phyloP scores from a whole-genome alignment of 371 early-diverging fungal species.

The Blakeslea trispora region DNA sequence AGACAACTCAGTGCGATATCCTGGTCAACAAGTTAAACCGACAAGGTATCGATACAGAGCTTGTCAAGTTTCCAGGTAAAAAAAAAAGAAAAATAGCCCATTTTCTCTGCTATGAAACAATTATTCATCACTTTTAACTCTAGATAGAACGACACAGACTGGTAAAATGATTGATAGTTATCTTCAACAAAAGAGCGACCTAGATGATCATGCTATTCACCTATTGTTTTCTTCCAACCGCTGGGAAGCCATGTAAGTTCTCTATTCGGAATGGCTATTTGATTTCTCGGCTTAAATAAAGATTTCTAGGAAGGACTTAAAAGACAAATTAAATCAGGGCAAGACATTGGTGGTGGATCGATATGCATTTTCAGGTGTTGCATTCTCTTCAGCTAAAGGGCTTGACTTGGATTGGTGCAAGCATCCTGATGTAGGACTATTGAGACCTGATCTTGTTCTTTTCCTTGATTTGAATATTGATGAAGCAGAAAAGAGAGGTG shows the following conservation, averaged over 20 bases:
- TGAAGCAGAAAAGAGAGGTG: conserved; percentile 76
- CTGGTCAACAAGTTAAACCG: conserved; percentile 64
- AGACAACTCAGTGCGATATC: conserved; percentile 85
- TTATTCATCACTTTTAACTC: neutral
- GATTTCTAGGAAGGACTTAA: conserved; percentile 56
- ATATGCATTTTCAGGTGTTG: conserved; percentile 97
- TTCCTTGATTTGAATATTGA: conserved; percentile 89
- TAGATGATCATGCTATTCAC: conserved; percentile 91
- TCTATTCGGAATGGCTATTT: no score
- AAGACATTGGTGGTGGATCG: conserved; percentile 92
- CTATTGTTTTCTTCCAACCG: conserved; percentile 96
- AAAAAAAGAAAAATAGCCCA: neutral
- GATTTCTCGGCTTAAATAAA: no score
- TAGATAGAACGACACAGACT: conserved; percentile 88
- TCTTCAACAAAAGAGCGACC: conserved; percentile 65
- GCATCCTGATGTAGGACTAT: conserved; percentile 84
- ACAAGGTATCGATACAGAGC: conserved; percentile 47
- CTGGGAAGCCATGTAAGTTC: conserved; percentile 34
- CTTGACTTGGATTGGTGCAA: conserved; percentile 90
- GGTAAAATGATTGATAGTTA: conserved; percentile 94
- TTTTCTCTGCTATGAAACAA: no score
- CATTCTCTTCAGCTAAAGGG: conserved; percentile 92
- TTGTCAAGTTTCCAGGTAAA: conserved; percentile 78
- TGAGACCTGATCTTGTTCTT: conserved; percentile 87
- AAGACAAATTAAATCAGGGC: conserved; percentile 59